Evolutionary conservation across 2,329 filamentous ascomycete species (phyloP), one percentile per base, ranked within the genome.

Genomic region (Calonectria leucothoes): DNA sequence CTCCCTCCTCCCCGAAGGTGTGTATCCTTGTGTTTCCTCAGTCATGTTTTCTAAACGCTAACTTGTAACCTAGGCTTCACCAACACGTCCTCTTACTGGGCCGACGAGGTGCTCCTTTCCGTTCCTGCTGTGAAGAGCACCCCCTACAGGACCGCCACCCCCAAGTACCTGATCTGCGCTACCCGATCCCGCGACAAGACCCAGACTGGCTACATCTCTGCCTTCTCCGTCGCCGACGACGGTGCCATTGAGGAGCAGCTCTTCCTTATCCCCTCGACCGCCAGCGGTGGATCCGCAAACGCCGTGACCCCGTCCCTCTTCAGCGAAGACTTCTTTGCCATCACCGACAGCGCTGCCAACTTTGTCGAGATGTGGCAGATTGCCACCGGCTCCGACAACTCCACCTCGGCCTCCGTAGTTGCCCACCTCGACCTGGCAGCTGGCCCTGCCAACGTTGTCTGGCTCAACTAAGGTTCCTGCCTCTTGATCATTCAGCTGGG

Each of bases 251-350:
- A 10, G n/a, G 51, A 70, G 15, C 69, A 70, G 49, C 51, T 70
- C 23, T 75, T 75, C 48, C 37, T 73, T 1, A 15, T 65, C 7
- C 64, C 68, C n/a, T 71, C 73, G 1, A 75, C 71, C 2, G 48
- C 51, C 20, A 75, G 71, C 31, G 73, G 73, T 4, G 73, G 73
- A 12, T 69, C 57, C 12, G 73, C 71, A 3, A 75, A 75, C 29
- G 73, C 71, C 14, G 71, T 75, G 20, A 66, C 73, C 14, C 73
- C 73, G 8, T 57, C 73, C 20, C 12, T 15, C 23, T 74, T 75
- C 14, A 69, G 64, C 29, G 73, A 75, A 65, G 59, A 74, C 7
- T 66, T 61, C 59, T 75, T 75, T 71, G 73, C 71, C 5, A 71
- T 75, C 27, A 75, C 73, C 20, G 71, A 75, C 23, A 75, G 73